These are phyloP conservation scores for Psilocybe sp. DNA, from an alignment of 768 basidiomycete genomes.

Conservation along the genomic window DNA sequence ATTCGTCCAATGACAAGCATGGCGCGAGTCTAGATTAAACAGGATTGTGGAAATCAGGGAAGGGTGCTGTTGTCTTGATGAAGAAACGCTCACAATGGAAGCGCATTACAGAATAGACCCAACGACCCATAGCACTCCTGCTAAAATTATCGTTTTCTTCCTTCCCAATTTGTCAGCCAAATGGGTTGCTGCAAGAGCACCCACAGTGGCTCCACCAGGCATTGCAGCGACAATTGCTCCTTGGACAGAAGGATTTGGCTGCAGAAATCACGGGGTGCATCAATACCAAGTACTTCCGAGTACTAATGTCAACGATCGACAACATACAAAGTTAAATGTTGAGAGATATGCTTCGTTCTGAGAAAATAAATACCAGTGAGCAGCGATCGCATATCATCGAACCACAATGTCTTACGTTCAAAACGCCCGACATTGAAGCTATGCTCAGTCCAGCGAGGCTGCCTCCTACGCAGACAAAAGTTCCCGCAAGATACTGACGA, in stretches of 20 bases:
- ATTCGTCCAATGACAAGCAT: constrained; percentile 74
- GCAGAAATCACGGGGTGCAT: background rate
- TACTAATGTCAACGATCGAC: too few species aligned
- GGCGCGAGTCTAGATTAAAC: constrained; percentile 48
- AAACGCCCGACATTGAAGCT: too few species aligned
- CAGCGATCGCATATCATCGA: too few species aligned
- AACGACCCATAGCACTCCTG: constrained; percentile 69
- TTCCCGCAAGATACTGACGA: too few species aligned
- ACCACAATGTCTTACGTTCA: too few species aligned
- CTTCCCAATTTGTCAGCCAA: constrained; percentile 67
- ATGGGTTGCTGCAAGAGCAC: constrained; percentile 58
- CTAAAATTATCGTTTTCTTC: constrained; percentile 62
- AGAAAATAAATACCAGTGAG: too few species aligned
- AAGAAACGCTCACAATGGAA: constrained; percentile 30
- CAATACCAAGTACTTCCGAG: background rate
- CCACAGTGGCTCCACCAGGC: constrained; percentile 72
- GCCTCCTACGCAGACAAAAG: too few species aligned
- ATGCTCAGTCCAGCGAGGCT: too few species aligned
- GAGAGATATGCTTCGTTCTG: constrained; percentile 38
- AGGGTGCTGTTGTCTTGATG: constrained; percentile 1
- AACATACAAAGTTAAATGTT: constrained; percentile 33
- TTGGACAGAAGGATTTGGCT: constrained; percentile 55
- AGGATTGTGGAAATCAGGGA: background rate
- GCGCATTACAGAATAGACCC: constrained; percentile 75
- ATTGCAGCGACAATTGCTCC: constrained; percentile 75